Base-by-base conservation (phyloP, 2,329 filamentous ascomycete genomes). In the Corniculantispora saksenae region DNA sequence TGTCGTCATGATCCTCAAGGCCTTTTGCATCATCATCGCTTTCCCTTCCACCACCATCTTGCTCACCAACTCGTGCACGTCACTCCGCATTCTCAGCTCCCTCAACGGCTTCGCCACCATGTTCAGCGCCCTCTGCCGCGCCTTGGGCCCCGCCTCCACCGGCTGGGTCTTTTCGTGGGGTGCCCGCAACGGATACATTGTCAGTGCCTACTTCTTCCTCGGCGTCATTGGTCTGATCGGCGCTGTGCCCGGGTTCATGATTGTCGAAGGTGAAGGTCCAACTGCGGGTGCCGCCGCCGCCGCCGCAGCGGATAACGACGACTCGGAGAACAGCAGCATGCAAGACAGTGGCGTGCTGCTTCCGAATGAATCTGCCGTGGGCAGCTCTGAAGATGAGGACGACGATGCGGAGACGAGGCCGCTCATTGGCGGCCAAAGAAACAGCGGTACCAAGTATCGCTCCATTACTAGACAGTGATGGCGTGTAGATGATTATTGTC, bases 31-130 rank as follows among this genome's bases (percentile, higher is more conserved):
- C 66, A 95, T 96, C 68, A 90, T 97, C 72, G 91, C 91, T 1
- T 97, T 97, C 75, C 94, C 95, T 0, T 95, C 92, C 72, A 90
- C 86, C 29, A 97, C 92, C 7, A 97, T 98, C 70, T 82, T 98
- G 56, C 84, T 98, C 45, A 97, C 94, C 32, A 97, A 97, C 78
- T 92, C 90, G 12, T 93, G 93, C 5, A 79, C 83, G 1, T 93
- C 90, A 63, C 80, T 97, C 19, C 71, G 70, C 51, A 86, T 97
- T 12, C 84, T 98, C 6, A 94, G 93, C 1, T 97, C 94, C 0
- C 80, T 98, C 63, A 98, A 98, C 72, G 95, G 94, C 3, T 88
- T 97, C 67, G 94, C 93, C 0, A 97, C 94, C 0, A 91, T 90
- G 64, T 87, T 94, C 40, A 90, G 89, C 68, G 93, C 92, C 0